These are phyloP conservation scores for Sordariomycetes sp. DNA, from an alignment of 2,329 filamentous ascomycete genomes.

Conservation along the genomic window DNA sequence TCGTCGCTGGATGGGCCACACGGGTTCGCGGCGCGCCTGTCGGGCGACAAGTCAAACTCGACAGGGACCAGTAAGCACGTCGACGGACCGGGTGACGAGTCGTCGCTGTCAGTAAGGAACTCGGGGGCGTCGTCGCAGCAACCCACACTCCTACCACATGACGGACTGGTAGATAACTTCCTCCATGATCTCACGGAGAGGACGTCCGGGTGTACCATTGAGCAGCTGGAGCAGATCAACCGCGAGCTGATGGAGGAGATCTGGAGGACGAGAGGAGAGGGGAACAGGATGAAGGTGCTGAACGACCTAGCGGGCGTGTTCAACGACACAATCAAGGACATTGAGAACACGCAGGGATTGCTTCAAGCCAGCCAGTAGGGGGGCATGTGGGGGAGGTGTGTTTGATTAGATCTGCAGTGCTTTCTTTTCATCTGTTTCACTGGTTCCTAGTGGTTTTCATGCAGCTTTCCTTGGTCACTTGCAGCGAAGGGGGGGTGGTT, in stretches of 20 bases:
- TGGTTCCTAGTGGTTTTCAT: not conserved
- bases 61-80: constrained; percentile 25
- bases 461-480: not conserved
- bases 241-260: constrained; percentile 82
- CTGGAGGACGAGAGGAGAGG: constrained; percentile 69
- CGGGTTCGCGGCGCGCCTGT: not conserved
- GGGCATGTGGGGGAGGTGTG: not conserved
- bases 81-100: constrained; percentile 28
- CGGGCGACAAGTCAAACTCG: not conserved
- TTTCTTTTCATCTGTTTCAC: constrained; percentile 5
- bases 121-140: constrained; percentile 9
- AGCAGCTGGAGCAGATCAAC: constrained; percentile 92
- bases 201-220: constrained; percentile 73
- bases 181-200: constrained; percentile 52
- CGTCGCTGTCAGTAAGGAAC: constrained; percentile 10
- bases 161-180: constrained; percentile 43
- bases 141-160: constrained; percentile 23
- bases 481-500: too few species aligned
- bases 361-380: constrained; percentile 31
- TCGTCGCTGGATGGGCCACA: constrained; percentile 20
- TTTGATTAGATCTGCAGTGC: constrained; percentile 3
- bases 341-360: constrained; percentile 41
- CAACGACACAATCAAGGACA: constrained; percentile 63
- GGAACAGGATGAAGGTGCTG: constrained; percentile 71
- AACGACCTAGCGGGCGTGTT: constrained; percentile 56